Evolutionary conservation across 441 rosid genomes (phyloP), one percentile per base, ranked within the genome.

Genomic region (Populus tomentosa): DNA sequence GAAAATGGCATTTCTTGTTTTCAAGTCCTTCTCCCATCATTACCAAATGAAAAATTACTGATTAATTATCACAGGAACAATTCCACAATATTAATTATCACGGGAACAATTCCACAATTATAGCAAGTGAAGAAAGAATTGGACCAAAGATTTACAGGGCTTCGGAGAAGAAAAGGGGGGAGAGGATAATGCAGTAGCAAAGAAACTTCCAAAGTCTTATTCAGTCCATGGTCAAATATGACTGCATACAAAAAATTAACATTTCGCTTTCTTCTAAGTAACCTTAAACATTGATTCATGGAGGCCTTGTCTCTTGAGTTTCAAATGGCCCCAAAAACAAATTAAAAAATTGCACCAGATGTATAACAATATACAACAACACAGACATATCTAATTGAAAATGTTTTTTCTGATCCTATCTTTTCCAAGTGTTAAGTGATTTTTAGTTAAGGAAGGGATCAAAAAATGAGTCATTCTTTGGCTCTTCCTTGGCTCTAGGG

Each of bases 401-500:
- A 35, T 23, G 50, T 28, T 69, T 24, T 56, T 71, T 40, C 56
- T n/a, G 62, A 38, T 72, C 53, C 67, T 75, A 64, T 63, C 40
- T 75, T 30, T 72, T 76, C 65, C 63, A 33, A 24, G 71, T 38
- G 68, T 82, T 21, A 75, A 53, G 21, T 53, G 42, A 32, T 63
- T 71, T 85, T 85, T 78, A 85, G 77, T 74, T 79, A 3, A 87
- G 85, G 77, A 90, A 75, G 1, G 92, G 79, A 14, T 91, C 92
- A 3, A 87, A 59, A 83, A 89, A 87, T 30, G 75, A 11, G 61
- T 90, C 90, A 53, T 90, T 92, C 73, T 85, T 86, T 2, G 89
- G 89, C 35, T 91, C 94, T 67, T 91, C 89, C 85, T 90, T 90
- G n/a, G 92, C 75, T 66, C 78, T 77, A 6, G 88, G 78, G 53